Conservation (phyloP, 2,329 filamentous ascomycete species). For the Pseudofabraea citricarpa region DNA sequence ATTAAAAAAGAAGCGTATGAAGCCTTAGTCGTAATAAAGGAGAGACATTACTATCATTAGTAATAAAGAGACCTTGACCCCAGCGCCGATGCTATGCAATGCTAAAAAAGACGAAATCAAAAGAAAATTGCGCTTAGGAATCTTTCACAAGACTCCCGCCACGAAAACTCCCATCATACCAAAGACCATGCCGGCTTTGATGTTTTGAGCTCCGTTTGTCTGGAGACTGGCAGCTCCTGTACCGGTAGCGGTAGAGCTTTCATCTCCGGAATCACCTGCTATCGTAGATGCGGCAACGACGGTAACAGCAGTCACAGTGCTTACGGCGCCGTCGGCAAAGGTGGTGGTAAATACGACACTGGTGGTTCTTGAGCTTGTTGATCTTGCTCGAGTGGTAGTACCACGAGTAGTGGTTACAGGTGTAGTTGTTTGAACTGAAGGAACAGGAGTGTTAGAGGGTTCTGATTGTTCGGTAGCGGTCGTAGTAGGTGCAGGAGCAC, state of each 20-base stretch:
- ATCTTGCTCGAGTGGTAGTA: not conserved
- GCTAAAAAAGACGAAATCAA: not conserved
- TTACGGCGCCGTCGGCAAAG: not conserved
- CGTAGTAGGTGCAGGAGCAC: not conserved
- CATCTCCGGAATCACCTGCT: not conserved
- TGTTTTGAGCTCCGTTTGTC: not conserved
- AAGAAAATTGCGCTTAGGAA: not conserved
- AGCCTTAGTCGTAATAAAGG: constrained; percentile 2
- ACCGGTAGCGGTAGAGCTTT: not conserved
- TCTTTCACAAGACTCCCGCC: not conserved
- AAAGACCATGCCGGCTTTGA: not conserved
- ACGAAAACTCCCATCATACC: not conserved
- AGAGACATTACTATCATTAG: constrained; percentile 3
- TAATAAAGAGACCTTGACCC: not conserved
- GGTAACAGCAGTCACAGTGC: not conserved
- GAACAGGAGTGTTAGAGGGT: not conserved
- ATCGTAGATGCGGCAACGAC: not conserved
- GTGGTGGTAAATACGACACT: not conserved
- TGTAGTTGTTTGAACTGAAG: not conserved
- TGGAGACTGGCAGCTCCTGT: constrained; percentile 1
- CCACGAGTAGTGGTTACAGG: not conserved
- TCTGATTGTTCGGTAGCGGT: not conserved
- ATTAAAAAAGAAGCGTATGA: no score
- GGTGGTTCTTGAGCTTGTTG: not conserved
- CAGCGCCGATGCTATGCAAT: constrained; percentile 1